phyloP scores from a whole-genome alignment of 257 asterid species.

The Solanum lignicaule region DNA sequence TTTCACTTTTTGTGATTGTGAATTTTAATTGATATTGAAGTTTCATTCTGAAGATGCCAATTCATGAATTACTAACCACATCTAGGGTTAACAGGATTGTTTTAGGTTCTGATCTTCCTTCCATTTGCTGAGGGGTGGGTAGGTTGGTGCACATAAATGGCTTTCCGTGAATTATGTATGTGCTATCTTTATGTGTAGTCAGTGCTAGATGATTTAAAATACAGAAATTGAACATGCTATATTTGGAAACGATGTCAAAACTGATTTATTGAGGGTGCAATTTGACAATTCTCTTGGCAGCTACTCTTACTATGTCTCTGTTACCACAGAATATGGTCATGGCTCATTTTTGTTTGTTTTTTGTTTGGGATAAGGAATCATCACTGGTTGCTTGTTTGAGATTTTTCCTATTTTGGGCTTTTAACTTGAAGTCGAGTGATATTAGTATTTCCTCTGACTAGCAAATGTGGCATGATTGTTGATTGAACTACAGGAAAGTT shows the following conservation, averaged over 20 bases:
- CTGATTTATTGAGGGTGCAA: not conserved
- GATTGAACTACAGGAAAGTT: constrained; percentile 47
- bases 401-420: not conserved
- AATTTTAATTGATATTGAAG: not conserved
- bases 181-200: not conserved
- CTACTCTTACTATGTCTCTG: not conserved
- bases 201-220: not conserved
- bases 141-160: not conserved
- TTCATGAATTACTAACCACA: not conserved
- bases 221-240: not conserved
- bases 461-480: not conserved
- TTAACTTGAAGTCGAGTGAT: not conserved
- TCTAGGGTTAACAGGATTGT: no score
- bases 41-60: not conserved
- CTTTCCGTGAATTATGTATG: not conserved
- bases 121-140: not conserved
- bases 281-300: not conserved
- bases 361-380: not conserved
- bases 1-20: not conserved
- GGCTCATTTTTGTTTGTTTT: not conserved
- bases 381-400: not conserved
- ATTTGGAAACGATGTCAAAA: not conserved
- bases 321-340: not conserved
- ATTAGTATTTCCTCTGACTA: not conserved
- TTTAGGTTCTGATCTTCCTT: not conserved